A percentile compares a stretch with the other conserved stretches of the same genome.
These are phyloP conservation scores for Russula vinacea DNA, from an alignment of 768 basidiomycete genomes.

Conservation along the genomic window DNA sequence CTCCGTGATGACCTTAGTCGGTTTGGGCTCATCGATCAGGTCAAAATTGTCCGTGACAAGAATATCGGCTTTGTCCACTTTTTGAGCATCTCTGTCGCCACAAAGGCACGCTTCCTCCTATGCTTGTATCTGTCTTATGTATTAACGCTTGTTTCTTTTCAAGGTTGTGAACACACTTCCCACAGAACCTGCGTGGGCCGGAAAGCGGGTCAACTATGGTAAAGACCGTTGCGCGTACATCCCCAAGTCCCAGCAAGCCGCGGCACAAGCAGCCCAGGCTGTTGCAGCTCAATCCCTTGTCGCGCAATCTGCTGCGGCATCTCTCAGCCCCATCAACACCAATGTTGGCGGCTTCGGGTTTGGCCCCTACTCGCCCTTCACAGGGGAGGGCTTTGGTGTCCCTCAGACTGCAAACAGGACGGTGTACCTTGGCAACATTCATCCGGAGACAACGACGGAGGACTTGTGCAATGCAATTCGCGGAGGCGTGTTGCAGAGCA, in stretches of 20 bases:
- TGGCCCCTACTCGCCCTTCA: conserved; percentile 52
- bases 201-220: conserved; percentile 95
- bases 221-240: conserved; percentile 99
- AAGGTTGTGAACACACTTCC: conserved; percentile 93
- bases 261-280: conserved; percentile 81
- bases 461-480: conserved; percentile 95
- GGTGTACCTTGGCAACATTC: conserved; percentile 94
- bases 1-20: conserved; percentile 86
- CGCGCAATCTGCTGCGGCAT: conserved; percentile 47
- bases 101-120: conserved; percentile 53
- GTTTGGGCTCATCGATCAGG: conserved; percentile 96
- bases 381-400: conserved; percentile 41
- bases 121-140: neutral
- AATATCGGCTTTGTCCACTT: conserved; percentile 99
- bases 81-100: conserved; percentile 89
- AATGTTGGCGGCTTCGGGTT: conserved; percentile 39
- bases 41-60: conserved; percentile 99
- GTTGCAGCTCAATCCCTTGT: conserved; percentile 77
- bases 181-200: conserved; percentile 89
- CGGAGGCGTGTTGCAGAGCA: conserved; percentile 94
- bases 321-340: conserved; percentile 37
- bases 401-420: conserved; percentile 78
- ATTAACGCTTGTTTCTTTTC: neutral
- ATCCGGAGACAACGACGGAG: conserved; percentile 91
- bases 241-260: conserved; percentile 90